Evolutionary conservation across 495 filamentous ascomycete genomes (phyloP), one percentile per base, ranked within the genome.

Genomic region (Clohesyomyces aquaticus): DNA sequence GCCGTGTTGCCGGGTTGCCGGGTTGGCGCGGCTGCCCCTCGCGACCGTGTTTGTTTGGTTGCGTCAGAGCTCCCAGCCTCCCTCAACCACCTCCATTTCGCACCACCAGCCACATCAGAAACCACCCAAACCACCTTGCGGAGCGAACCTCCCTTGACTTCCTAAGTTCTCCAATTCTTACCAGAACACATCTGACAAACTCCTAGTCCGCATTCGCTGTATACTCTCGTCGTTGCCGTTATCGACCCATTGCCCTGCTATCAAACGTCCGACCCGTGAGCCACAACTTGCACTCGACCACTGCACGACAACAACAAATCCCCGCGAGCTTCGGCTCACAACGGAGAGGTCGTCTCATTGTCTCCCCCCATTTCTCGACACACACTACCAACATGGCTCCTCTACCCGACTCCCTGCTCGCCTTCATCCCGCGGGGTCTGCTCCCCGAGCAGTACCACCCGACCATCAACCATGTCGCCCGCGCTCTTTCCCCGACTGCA

Each of bases 401-500:
- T 32, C 59, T 62, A 42, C 52, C 52, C 27, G 59, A 51, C 38
- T 41, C 49, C 12, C 59, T 72, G 25, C 46, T 68, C 29, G 46
- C 59, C 21, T 35, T 67, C 49, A 29, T 72, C 6, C 48, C 61
- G 6, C 43, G 56, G 43, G 25, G 59, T 18, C 42, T 70, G 61
- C 41, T 64, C 52, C 19, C 54, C 2, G 11, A 11, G 12, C 26
- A 12, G 21, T 18, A 10, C 43, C 21, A n/a, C 43, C 32, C 41
- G 3, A 55, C 38, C 48, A 51, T 47, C 61, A 53, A 41, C 29
- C 3, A n/a, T 29, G 55, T 56, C 54, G 3, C 28, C 11, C 60
- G 55, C 43, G 16, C 28, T 32, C 63, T 65, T 23, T 67, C 64
- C 8, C 64, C 64, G 10, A 65, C 67, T 59, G 63, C 49, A 2